Conservation (phyloP, 345 rosid genomes). For the Cardiospermum halicacabum region DNA sequence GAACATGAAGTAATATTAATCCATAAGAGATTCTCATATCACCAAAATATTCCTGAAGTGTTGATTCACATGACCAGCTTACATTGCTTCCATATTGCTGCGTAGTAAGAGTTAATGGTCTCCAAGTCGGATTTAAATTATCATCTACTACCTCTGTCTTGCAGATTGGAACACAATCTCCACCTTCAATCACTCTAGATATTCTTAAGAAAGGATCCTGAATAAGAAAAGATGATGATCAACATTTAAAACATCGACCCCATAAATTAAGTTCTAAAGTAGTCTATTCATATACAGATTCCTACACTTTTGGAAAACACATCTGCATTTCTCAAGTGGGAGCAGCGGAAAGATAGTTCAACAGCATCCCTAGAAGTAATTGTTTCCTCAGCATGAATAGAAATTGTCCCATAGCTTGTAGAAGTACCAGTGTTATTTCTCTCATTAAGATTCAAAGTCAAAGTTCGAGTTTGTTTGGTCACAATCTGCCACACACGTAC, state of each 20-base stretch:
- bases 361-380: constrained; percentile 51
- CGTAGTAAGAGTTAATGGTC: constrained; percentile 52
- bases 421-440: constrained; percentile 28
- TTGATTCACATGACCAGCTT: constrained; percentile 21
- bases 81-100: constrained; percentile 87
- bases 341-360: constrained; percentile 50
- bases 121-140: constrained; percentile 80
- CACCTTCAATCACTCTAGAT: constrained; percentile 60
- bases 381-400: constrained; percentile 70
- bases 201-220: constrained; percentile 87
- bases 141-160: constrained; percentile 71
- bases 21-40: not conserved
- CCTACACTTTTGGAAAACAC: constrained; percentile 77
- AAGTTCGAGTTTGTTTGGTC: constrained; percentile 43
- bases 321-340: constrained; percentile 64
- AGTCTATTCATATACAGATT: not conserved
- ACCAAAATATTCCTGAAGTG: not conserved
- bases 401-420: constrained; percentile 52
- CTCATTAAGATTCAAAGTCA: constrained; percentile 47
- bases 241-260: not conserved
- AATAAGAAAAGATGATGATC: constrained; percentile 7
- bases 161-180: constrained; percentile 55
- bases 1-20: constrained; percentile 2
- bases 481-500: constrained; percentile 44
- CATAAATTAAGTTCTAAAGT: not conserved